Evolutionary conservation across 208 protist species (phyloP), one percentile per base, ranked within the genome.

Genomic region (Leishmania aethiopica): DNA sequence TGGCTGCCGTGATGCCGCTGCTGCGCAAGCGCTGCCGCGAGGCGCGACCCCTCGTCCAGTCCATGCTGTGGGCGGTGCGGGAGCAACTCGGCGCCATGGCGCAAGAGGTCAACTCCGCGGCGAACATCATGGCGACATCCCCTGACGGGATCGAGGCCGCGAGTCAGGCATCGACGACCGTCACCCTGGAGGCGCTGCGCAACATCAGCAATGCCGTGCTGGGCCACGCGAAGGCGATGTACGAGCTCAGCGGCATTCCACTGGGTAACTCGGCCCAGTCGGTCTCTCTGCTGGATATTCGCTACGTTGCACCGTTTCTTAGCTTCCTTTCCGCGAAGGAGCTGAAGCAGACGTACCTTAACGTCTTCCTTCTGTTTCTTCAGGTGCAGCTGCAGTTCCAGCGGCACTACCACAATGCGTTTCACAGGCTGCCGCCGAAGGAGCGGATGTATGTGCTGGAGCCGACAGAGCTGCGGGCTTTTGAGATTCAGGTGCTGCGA

Each of bases 281-380:
- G 6, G 60, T 78, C 53, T 78, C 81, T 0, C 74, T 94, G 49
- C 90, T 80, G 25, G 93, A 96, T 66, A 89, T 93, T 55, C 93
- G 93, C 69, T 96, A 93, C 84, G 28, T 96, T 37, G 88, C 90
- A 32, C 93, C 93, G 1, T 94, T 96, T 78, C 80, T 96, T n/a
- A 89, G 93, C 77, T 88, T 94, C n/a, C 80, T 92, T 40, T 57
- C 85, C n/a, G 67, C 84, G 0, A 82, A 79, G 59, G 93, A 96
- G 73, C 85, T 96, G 62, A 53, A 74, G 67, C 57, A 86, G 53
- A 87, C 75, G 25, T 94, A 94, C 75, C 84, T 96, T 35, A 88
- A 82, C 28, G 80, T 80, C 17, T 93, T 95, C 42, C 79, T 96
- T 15, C 89, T 91, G 78, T 94, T 95, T 93, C 83, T 94, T 51